Evolutionary conservation across 1,139 yeast species (phyloP), one percentile per base, ranked within the genome.

Genomic region (Zygosaccharomyces pseudobailii): DNA sequence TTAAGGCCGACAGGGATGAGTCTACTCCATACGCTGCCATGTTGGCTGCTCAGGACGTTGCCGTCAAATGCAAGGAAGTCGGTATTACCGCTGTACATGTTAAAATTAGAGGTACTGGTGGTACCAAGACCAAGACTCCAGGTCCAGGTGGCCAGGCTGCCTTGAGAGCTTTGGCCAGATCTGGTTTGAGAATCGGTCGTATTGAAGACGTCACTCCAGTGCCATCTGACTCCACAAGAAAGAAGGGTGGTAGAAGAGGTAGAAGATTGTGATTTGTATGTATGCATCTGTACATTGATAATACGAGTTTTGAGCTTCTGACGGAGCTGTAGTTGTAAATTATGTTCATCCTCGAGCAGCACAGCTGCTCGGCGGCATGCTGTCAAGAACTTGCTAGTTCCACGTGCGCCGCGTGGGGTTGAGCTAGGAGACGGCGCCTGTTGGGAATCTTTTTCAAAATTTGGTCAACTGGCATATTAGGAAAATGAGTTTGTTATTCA

Each of bases 181-280:
- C 97, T 63, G 99, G 99, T 75, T 84, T 94, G 79, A 89, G 96
- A 85, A 92, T 94, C 67, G 99, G 99, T 71, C 90, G 99, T 82
- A 94, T 94, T 68, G 98, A 94, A 83, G 99, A 94, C 76, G 98
- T 94, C 66, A 94, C 99, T 68, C 98, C 98, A 76, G 92, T 94
- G 71, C 99, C 99, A 75, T 92, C 98, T 66, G 99, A 94, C 79
- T 90, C 97, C 71, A 94, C 98, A 77, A 94, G 99, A 86, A 88
- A 95, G 87, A 94, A 94, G 95, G 98, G 98, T 88, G 99, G 99
- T 87, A 94, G 98, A 84, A 90, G 99, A 86, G 99, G 99, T 90
- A 92, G 98, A 86, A 89, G 99, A 87, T 87, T 90, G 80, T 90
- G 82, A 40, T 31, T 33, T 17, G 23, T 38, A 27, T 36, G 36